A percentile compares a stretch with the other conserved stretches of the same genome.
These are phyloP conservation scores for Globisporangium iwayamae DNA, from an alignment of 352 stramenopile genomes.

Conservation along the genomic window DNA sequence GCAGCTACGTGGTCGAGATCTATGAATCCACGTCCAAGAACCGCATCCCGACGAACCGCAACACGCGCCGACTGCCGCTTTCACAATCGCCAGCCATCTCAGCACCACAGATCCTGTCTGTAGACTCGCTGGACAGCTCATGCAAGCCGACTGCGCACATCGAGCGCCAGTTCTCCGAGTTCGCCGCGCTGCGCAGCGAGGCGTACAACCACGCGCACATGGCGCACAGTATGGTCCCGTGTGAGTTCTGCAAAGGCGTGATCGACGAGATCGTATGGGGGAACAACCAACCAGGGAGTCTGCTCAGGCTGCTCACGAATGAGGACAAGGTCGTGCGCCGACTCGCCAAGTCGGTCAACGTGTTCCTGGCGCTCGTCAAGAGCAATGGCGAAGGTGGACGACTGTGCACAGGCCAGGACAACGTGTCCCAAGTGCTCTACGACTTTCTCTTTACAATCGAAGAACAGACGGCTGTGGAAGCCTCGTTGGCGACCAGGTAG, in stretches of 20 bases:
- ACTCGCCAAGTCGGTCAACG: slow-evolving; percentile 11
- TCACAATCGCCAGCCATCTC: neutral
- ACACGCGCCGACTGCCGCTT: neutral
- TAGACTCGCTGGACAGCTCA: neutral
- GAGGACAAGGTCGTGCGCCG: slow-evolving; percentile 1
- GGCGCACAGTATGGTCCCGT: slow-evolving; percentile 4
- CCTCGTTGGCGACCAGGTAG: neutral
- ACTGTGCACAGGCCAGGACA: neutral
- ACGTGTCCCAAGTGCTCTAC: slow-evolving; percentile 4
- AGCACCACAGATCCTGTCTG: neutral
- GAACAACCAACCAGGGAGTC: slow-evolving; percentile 1
- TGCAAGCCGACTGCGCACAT: neutral
- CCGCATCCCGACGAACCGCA: slow-evolving; percentile 11
- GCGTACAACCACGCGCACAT: slow-evolving; percentile 7
- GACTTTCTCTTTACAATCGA: slow-evolving; percentile 7
- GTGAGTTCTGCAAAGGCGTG: slow-evolving; percentile 11
- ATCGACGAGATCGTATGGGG: slow-evolving; percentile 11
- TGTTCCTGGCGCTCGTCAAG: slow-evolving; percentile 5
- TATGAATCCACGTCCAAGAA: slow-evolving; percentile 10
- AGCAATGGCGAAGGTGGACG: neutral
- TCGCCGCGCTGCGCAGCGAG: slow-evolving; percentile 1
- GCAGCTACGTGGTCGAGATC: slow-evolving; percentile 8
- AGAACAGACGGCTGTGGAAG: too few relatives aligned
- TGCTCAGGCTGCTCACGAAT: slow-evolving; percentile 1
- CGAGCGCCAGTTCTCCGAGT: neutral